These are phyloP conservation scores for Eleusine indica DNA, from an alignment of 176 grass and related monocot species.

Conservation along the genomic window DNA sequence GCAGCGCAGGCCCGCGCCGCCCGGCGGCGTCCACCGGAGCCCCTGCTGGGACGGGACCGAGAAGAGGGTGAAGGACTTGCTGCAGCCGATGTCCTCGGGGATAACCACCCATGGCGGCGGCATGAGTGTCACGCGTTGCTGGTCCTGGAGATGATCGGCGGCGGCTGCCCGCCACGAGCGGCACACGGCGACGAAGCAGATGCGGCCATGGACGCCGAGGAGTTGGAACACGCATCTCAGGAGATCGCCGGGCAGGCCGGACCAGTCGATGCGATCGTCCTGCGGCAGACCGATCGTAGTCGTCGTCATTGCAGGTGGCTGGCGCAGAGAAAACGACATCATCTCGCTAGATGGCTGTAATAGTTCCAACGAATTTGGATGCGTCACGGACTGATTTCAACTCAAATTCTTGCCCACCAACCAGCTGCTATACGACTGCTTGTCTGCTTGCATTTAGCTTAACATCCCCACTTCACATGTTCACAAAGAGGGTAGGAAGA, in stretches of 20 bases:
- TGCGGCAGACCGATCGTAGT: not conserved
- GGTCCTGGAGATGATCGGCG: not conserved
- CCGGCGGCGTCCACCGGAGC: slow-evolving; percentile 21
- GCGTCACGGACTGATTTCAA: too few species aligned
- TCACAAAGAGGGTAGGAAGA: too few species aligned
- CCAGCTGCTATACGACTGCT: too few species aligned
- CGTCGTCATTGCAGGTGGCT: too few species aligned
- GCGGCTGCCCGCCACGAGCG: not conserved
- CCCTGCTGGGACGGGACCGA: slow-evolving; percentile 9
- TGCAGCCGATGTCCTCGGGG: not conserved
- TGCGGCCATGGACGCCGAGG: not conserved
- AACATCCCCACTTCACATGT: too few species aligned
- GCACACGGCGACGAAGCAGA: slow-evolving; percentile 35
- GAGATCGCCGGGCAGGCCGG: not conserved
- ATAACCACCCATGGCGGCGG: slow-evolving; percentile 31
- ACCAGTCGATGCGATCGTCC: not conserved
- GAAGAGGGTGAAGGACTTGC: not conserved
- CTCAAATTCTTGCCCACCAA: too few species aligned
- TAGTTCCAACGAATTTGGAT: too few species aligned
- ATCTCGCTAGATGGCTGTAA: too few species aligned
- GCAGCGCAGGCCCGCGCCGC: not conserved
- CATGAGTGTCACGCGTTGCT: not conserved
- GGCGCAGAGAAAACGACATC: too few species aligned
- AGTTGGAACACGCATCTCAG: not conserved
- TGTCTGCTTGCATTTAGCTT: too few species aligned